These are phyloP conservation scores for Penstemon newberryi DNA, from an alignment of 257 asterid genomes.

Conservation along the genomic window DNA sequence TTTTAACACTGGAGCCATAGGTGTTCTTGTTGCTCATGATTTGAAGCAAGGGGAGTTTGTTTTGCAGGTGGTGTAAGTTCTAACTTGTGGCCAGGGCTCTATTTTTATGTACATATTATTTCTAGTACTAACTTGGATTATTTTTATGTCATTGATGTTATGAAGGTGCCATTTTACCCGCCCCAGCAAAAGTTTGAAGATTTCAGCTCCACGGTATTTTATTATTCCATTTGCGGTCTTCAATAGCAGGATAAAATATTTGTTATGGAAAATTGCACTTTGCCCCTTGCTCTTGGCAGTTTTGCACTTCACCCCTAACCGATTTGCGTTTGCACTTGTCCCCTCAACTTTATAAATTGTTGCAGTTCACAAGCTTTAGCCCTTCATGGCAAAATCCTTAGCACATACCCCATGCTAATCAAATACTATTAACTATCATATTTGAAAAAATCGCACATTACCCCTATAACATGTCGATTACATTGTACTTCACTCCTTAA, in stretches of 20 bases:
- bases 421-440: too few species aligned
- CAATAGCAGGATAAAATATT: neutral
- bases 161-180: conserved; percentile 91
- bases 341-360: too few species aligned
- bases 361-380: too few species aligned
- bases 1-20: conserved; percentile 79
- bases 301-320: too few species aligned
- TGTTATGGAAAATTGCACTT: too few species aligned
- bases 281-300: too few species aligned
- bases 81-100: neutral
- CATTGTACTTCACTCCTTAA: too few species aligned
- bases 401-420: too few species aligned
- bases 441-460: too few species aligned
- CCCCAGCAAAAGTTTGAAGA: conserved; percentile 90
- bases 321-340: too few species aligned
- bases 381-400: too few species aligned
- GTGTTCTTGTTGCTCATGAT: conserved; percentile 96
- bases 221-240: conserved; percentile 7
- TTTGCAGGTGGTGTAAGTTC: conserved; percentile 63
- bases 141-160: conserved; percentile 19
- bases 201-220: conserved; percentile 61
- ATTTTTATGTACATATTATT: conserved; percentile 7
- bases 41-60: conserved; percentile 89
- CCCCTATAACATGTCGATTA: too few species aligned
- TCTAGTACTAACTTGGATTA: conserved; percentile 2